These are phyloP conservation scores for Canna indica DNA, from an alignment of 176 grass and related monocot species.

Conservation along the genomic window DNA sequence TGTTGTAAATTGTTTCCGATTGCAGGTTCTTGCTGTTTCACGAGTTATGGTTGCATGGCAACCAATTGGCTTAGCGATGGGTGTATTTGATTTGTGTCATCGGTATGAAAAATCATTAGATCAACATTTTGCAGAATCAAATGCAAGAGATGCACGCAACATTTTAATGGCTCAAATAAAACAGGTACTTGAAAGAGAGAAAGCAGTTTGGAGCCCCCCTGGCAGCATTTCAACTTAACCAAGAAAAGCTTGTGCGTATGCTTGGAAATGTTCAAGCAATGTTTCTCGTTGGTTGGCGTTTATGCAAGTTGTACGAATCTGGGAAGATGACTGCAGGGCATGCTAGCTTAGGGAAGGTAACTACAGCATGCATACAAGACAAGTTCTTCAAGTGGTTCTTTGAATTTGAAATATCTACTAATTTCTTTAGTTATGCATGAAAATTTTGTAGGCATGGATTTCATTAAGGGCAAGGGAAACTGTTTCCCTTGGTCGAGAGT, in stretches of 20 bases:
- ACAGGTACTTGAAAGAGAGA: conserved; percentile 89
- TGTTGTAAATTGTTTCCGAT: not conserved
- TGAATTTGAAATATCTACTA: conserved; percentile 1
- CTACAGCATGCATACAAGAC: conserved; percentile 5
- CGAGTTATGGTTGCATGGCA: conserved; percentile 86
- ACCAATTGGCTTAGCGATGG: conserved; percentile 87
- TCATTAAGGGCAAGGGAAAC: conserved; percentile 51
- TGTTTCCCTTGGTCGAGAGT: conserved; percentile 50
- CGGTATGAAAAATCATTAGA: conserved; percentile 21
- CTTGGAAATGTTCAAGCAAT: conserved; percentile 93
- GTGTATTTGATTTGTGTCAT: conserved; percentile 83
- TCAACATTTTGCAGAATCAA: not conserved
- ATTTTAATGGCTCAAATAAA: conserved; percentile 14
- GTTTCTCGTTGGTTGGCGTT: conserved; percentile 86
- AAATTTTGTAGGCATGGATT: conserved; percentile 41
- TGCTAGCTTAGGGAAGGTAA: conserved; percentile 84
- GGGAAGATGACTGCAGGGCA: conserved; percentile 88
- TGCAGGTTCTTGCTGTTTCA: conserved; percentile 69
- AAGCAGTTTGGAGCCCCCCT: conserved; percentile 88
- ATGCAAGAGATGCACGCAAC: not conserved
- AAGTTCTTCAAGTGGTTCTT: not conserved
- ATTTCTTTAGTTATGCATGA: not conserved
- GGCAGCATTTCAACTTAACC: conserved; percentile 89
- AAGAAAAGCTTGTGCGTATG: conserved; percentile 96
- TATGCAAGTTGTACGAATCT: conserved; percentile 88